Evolutionary conservation across 768 basidiomycete species (phyloP), one percentile per base, ranked within the genome.

Genomic region (Tulasnella sp.): DNA sequence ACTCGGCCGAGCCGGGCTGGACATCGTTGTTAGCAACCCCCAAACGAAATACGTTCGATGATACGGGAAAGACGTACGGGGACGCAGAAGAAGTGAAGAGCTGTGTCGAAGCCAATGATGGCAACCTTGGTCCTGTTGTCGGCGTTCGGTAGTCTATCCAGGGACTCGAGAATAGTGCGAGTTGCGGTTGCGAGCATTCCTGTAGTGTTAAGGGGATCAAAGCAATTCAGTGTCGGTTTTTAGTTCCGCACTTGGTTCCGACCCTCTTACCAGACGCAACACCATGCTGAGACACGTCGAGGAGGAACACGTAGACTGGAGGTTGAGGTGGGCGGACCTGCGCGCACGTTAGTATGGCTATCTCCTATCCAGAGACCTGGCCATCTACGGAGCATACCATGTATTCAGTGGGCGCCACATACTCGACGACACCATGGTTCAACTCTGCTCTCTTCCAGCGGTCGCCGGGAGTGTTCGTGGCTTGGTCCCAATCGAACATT

Each of bases 131-230:
- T 97, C 78, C 97, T 87, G 76, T 90, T 88, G 80, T 97, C 96
- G 76, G 94, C 94, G 83, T 99, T 96, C 19, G 97, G 97, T 78
- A 99, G 90, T 74, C 95, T 91, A 79, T 97, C 96, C 77, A 99
- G 86, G 80, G 91, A 96, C 84, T 99, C 97, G 69, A 98, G 87
- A 79, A 99, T 94, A 1, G 97, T 97, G 64, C 97, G 90, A 7
- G 96, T 97, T 25, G 97, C 97, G 77, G 96, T 98, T 17, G 97
- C 97, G 69, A 99, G 94, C 97, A 99, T 99, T 67, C 96, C 96
- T 92, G 77, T 8, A 8, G 25, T 42, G 3, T 1, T n/a, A n/a
- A n/a, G n/a, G n/a, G 29, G 4, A 69, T 8, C 4, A 37, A 25
- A 15, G 71, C 29, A 77, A 6, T 15, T 31, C n/a, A 52, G n/a